A percentile compares a stretch with the other conserved stretches of the same genome.
Evolutionary conservation across 768 basidiomycete genomes (phyloP).

Genomic region (Coprinopsis marcescibilis): DNA sequence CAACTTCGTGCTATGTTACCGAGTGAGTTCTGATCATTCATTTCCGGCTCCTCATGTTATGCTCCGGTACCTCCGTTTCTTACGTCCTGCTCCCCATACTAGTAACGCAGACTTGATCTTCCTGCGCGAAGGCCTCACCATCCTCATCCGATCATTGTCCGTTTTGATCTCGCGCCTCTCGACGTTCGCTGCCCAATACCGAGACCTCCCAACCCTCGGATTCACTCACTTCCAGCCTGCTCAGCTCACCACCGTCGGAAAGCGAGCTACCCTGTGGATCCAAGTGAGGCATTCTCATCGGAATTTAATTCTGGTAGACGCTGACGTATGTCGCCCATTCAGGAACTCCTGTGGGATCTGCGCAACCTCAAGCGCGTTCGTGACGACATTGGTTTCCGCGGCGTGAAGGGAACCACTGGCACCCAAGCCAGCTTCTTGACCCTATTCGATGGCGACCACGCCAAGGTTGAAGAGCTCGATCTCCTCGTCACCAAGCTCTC

Average conservation of each 20-base stretch:
- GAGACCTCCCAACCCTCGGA: constrained; percentile 87
- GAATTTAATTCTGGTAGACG: background rate
- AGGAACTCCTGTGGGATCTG: constrained; percentile 96
- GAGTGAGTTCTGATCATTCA: constrained; percentile 53
- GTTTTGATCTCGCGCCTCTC: constrained; percentile 87
- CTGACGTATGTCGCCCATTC: background rate
- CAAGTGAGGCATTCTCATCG: constrained; percentile 47
- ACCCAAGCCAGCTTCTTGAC: constrained; percentile 95
- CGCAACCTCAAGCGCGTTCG: constrained; percentile 86
- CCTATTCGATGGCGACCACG: constrained; percentile 92
- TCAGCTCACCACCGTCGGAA: constrained; percentile 96
- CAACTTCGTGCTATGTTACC: constrained; percentile 98
- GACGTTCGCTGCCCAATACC: constrained; percentile 77
- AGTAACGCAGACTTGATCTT: constrained; percentile 99
- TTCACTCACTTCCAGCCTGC: constrained; percentile 99
- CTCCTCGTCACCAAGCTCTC: constrained; percentile 83
- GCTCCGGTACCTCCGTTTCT: background rate
- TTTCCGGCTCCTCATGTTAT: background rate
- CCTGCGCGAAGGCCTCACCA: constrained; percentile 77
- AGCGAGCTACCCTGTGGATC: constrained; percentile 94
- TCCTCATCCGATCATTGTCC: constrained; percentile 84
- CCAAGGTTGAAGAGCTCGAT: constrained; percentile 91
- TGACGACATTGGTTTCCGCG: constrained; percentile 92
- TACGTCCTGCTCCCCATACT: background rate
- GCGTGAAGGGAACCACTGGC: constrained; percentile 99